phyloP scores from a whole-genome alignment of 2,329 filamentous ascomycete genomes.

The Teratosphaeria epicoccoides region DNA sequence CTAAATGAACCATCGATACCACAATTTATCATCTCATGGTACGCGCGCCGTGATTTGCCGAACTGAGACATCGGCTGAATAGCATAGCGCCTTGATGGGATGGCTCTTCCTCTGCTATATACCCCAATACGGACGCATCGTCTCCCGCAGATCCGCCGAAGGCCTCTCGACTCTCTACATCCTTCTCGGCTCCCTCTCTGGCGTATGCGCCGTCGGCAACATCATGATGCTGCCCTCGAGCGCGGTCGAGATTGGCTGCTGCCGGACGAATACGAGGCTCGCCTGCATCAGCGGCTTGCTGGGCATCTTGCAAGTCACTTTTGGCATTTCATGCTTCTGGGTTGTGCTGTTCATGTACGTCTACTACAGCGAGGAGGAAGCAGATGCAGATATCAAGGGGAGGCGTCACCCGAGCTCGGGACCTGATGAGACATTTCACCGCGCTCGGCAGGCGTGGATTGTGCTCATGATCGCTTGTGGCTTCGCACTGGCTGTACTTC shows the following conservation, averaged over 20 bases:
- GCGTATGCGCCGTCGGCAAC: slow-evolving; percentile 77
- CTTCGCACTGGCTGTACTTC: slow-evolving; percentile 60
- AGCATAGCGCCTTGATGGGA: slow-evolving; percentile 57
- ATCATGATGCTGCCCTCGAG: slow-evolving; percentile 74
- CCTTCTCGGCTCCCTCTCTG: slow-evolving; percentile 75
- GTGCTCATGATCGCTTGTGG: slow-evolving; percentile 56
- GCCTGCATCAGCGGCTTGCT: slow-evolving; percentile 73
- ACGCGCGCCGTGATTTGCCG: neutral
- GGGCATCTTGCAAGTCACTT: slow-evolving; percentile 78
- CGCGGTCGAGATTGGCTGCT: slow-evolving; percentile 70
- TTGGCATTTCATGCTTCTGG: slow-evolving; percentile 80
- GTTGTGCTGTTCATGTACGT: slow-evolving; percentile 65
- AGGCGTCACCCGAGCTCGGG: slow-evolving; percentile 17
- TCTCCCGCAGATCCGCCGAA: slow-evolving; percentile 70
- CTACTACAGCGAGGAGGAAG: slow-evolving; percentile 27
- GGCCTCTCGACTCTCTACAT: slow-evolving; percentile 90
- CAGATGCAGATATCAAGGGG: slow-evolving; percentile 17
- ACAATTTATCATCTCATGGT: slow-evolving; percentile 12
- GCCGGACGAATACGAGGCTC: slow-evolving; percentile 64
- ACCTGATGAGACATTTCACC: slow-evolving; percentile 19
- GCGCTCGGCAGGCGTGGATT: slow-evolving; percentile 17
- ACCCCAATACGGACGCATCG: slow-evolving; percentile 83
- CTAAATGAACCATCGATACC: slow-evolving; percentile 9
- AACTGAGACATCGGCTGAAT: slow-evolving; percentile 4
- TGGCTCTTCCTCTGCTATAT: slow-evolving; percentile 85